Evolutionary conservation across 495 filamentous ascomycete species (phyloP).

Genomic region (Articulospora tetracladia): DNA sequence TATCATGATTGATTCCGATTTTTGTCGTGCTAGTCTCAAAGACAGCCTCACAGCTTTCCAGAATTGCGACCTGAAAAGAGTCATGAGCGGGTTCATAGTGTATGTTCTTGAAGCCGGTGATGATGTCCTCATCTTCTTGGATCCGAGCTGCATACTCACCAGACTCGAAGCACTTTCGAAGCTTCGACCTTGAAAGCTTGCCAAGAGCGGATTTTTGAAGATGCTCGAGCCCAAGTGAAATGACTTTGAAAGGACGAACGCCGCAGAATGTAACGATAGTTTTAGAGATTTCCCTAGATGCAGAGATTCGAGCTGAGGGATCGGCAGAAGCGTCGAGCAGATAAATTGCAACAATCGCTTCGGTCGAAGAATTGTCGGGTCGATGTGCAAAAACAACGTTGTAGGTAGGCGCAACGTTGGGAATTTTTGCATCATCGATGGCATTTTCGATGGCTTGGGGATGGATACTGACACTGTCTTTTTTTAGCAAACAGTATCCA

Average conservation of each 20-base stretch:
- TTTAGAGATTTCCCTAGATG: slow-evolving; percentile 10
- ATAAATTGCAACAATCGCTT: slow-evolving; percentile 36
- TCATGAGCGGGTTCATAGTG: neutral
- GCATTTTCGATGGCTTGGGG: slow-evolving; percentile 39
- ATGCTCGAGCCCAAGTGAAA: slow-evolving; percentile 10
- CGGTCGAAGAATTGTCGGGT: slow-evolving; percentile 27
- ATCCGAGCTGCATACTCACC: slow-evolving; percentile 28
- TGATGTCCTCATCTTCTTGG: neutral
- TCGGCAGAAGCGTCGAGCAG: slow-evolving; percentile 14
- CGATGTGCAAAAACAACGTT: slow-evolving; percentile 29
- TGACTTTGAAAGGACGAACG: slow-evolving; percentile 23
- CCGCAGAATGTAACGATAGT: slow-evolving; percentile 22
- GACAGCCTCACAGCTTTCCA: slow-evolving; percentile 9
- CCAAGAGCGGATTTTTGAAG: slow-evolving; percentile 41
- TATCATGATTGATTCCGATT: slow-evolving; percentile 27
- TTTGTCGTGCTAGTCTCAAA: slow-evolving; percentile 23
- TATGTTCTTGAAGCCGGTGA: neutral
- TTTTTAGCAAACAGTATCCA: neutral
- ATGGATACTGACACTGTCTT: slow-evolving; percentile 37
- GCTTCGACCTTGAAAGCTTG: slow-evolving; percentile 43
- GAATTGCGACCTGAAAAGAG: neutral
- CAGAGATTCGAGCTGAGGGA: neutral
- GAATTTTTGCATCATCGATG: slow-evolving; percentile 35
- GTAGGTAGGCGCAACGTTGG: slow-evolving; percentile 16
- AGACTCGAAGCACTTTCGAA: slow-evolving; percentile 30